A percentile compares a stretch with the other conserved stretches of the same genome.
These are phyloP conservation scores for Leishmania tarentolae DNA, from an alignment of 208 protist genomes.

Conservation along the genomic window DNA sequence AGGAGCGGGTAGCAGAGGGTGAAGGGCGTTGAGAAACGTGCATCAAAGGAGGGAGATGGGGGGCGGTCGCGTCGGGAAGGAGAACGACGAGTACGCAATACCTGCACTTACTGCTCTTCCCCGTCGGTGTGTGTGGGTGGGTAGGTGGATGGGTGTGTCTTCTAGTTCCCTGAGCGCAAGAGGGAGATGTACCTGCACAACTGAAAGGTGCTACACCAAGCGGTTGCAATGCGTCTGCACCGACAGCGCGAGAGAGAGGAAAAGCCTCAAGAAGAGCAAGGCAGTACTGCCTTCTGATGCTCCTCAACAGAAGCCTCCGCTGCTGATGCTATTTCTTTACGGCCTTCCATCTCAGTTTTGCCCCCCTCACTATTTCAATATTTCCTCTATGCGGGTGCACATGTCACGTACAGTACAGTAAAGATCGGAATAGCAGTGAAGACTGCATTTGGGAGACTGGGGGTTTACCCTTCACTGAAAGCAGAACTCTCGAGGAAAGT, in stretches of 20 bases:
- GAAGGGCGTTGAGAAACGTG: background rate
- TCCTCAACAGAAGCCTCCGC: background rate
- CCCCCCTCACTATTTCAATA: background rate
- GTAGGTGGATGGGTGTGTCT: too few species aligned
- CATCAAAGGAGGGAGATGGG: background rate
- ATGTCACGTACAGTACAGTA: background rate
- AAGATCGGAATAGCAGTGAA: background rate
- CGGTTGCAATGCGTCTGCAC: background rate
- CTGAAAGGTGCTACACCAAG: background rate
- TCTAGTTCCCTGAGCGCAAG: background rate
- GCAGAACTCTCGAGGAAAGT: background rate
- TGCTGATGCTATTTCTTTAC: background rate
- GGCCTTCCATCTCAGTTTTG: background rate
- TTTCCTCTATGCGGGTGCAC: background rate
- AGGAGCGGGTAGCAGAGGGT: background rate
- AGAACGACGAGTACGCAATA: background rate
- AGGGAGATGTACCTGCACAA: background rate
- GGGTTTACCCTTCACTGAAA: background rate
- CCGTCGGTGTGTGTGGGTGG: background rate
- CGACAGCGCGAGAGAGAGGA: background rate
- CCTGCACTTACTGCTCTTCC: background rate
- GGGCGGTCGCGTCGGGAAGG: background rate
- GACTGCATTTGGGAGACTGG: background rate
- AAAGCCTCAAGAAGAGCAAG: background rate
- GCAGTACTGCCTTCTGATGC: background rate